Conservation (phyloP, 306 rosid species). For the Clitoria ternatea region DNA sequence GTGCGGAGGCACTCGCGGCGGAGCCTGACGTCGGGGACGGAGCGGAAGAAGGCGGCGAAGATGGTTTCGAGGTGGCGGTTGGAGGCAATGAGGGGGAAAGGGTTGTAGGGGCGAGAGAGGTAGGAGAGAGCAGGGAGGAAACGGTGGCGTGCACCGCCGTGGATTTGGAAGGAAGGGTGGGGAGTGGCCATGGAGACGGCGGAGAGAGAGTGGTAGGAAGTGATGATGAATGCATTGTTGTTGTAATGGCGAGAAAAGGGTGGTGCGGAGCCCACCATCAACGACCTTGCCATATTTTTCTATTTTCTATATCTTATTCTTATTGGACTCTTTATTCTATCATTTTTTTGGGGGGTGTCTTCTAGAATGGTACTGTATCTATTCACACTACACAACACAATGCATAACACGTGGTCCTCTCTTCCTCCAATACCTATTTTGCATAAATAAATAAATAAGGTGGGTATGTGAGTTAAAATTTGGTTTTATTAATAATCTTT, state of each 20-base stretch:
- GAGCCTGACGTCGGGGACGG: conserved; percentile 49
- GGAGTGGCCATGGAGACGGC: conserved; percentile 29
- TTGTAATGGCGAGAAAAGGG: background rate
- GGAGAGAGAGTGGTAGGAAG: conserved; percentile 23
- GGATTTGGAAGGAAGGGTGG: conserved; percentile 59
- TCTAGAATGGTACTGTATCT: too few species aligned
- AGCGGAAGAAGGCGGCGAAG: conserved; percentile 69
- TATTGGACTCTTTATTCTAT: background rate
- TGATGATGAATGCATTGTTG: conserved; percentile 6
- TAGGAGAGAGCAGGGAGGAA: conserved; percentile 47
- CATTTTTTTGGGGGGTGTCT: too few species aligned
- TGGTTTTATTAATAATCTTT: too few species aligned
- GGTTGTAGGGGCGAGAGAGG: conserved; percentile 45
- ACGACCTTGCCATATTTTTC: conserved; percentile 15
- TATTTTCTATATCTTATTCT: too few species aligned
- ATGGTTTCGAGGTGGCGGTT: conserved; percentile 84
- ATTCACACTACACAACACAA: too few species aligned
- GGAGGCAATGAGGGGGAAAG: conserved; percentile 53
- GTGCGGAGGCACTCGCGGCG: conserved; percentile 73
- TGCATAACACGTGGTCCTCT: too few species aligned
- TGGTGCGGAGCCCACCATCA: conserved; percentile 1
- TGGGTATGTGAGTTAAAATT: too few species aligned
- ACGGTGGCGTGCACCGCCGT: conserved; percentile 53
- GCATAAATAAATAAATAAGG: too few species aligned
- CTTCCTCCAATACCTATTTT: too few species aligned